Evolutionary conservation across 768 basidiomycete species (phyloP).

Genomic region (Russula dissimulans): DNA sequence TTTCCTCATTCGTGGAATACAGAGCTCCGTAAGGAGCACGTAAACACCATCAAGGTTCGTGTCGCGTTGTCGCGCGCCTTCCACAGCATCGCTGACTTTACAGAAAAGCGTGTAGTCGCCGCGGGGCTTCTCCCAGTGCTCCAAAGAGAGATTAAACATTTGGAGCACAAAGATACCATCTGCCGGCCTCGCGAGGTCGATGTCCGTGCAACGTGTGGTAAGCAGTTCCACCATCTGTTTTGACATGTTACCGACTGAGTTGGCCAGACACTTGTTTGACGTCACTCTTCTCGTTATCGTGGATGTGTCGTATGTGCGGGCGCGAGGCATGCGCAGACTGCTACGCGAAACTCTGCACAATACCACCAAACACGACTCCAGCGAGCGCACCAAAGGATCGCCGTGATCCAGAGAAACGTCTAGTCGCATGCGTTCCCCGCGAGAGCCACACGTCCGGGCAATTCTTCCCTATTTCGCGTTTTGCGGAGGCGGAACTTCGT

Average conservation of each 20-base stretch:
- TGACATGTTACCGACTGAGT: conserved; percentile 12
- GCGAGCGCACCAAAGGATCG: conserved; percentile 17
- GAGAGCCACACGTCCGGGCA: conserved; percentile 6
- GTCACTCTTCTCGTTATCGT: conserved; percentile 80
- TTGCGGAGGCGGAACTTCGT: conserved; percentile 13
- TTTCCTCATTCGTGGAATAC: conserved; percentile 10
- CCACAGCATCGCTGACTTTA: conserved; percentile 13
- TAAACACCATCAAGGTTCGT: conserved; percentile 45
- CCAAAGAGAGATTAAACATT: conserved; percentile 53
- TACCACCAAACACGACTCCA: conserved; percentile 37
- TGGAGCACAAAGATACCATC: conserved; percentile 45
- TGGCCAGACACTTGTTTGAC: conserved; percentile 81
- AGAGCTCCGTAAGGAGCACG: conserved; percentile 38
- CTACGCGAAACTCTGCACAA: conserved; percentile 51
- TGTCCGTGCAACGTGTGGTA: conserved; percentile 81
- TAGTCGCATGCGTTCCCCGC: conserved; percentile 51
- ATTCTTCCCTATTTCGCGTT: conserved; percentile 16
- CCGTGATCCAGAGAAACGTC: conserved; percentile 43
- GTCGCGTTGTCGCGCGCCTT: neutral
- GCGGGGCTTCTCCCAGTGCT: conserved; percentile 58
- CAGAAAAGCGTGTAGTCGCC: conserved; percentile 51
- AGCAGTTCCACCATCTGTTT: conserved; percentile 22
- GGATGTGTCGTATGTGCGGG: conserved; percentile 84
- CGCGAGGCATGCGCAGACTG: conserved; percentile 85
- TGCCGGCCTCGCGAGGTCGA: conserved; percentile 69